Conservation (phyloP, 2,329 filamentous ascomycete species). For the Knoxdaviesia proteae region DNA sequence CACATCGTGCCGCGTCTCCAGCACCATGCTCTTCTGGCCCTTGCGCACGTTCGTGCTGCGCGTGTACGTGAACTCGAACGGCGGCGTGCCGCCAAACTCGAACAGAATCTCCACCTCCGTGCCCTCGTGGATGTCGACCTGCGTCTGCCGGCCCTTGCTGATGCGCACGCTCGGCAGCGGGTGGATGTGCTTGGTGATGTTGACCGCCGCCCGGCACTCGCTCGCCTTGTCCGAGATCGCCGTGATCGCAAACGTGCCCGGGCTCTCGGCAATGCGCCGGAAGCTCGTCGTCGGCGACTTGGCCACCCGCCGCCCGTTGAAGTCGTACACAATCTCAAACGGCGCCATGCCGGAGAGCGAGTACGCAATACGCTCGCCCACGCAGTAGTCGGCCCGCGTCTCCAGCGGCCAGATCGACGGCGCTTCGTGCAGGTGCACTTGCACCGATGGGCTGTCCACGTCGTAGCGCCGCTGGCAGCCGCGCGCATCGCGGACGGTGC, state of each 20-base stretch:
- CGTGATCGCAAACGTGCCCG: constrained; percentile 74
- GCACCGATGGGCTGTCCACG: constrained; percentile 51
- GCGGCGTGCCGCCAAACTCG: constrained; percentile 85
- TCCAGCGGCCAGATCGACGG: constrained; percentile 80
- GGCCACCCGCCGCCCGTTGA: constrained; percentile 65
- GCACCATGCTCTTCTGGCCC: constrained; percentile 55
- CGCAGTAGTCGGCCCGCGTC: constrained; percentile 71
- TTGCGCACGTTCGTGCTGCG: constrained; percentile 68
- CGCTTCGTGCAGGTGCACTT: constrained; percentile 82
- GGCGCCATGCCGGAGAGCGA: constrained; percentile 77
- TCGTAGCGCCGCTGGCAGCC: constrained; percentile 70
- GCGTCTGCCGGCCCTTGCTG: constrained; percentile 58
- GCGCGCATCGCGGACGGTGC: constrained; percentile 68
- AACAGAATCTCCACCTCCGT: constrained; percentile 85
- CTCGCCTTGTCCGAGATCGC: constrained; percentile 73
- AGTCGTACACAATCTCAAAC: constrained; percentile 83
- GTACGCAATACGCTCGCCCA: constrained; percentile 85
- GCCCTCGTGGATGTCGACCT: constrained; percentile 90
- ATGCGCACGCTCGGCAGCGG: constrained; percentile 82
- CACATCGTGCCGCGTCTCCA: constrained; percentile 79
- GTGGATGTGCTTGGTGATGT: constrained; percentile 69
- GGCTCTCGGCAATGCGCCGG: constrained; percentile 77
- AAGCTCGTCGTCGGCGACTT: constrained; percentile 65
- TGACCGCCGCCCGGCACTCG: constrained; percentile 62
- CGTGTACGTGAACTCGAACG: constrained; percentile 96